Conservation (phyloP, 768 basidiomycete species). For the Punctularia strigosozonata region DNA sequence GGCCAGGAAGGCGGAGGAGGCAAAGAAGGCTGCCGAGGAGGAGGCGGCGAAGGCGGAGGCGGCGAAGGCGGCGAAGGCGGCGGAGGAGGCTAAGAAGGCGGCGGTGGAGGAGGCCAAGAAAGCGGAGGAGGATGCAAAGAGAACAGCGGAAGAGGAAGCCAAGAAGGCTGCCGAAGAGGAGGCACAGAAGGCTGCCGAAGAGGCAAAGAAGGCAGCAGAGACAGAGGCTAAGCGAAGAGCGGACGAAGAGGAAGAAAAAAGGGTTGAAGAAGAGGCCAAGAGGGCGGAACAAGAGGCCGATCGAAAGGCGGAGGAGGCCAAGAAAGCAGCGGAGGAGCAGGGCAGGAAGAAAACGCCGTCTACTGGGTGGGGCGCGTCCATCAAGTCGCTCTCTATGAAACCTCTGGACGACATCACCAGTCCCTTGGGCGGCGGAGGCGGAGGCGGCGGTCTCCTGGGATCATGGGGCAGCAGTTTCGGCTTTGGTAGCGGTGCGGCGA, state of each 20-base stretch:
- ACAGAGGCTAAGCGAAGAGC: too few relatives aligned
- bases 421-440: too few relatives aligned
- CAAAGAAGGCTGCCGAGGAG: conserved; percentile 15
- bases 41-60: conserved; percentile 11
- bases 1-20: conserved; percentile 7
- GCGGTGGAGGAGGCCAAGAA: neutral
- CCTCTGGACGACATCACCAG: too few relatives aligned
- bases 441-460: too few relatives aligned
- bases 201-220: conserved; percentile 6
- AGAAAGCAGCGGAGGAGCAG: too few relatives aligned
- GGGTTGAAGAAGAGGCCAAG: too few relatives aligned
- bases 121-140: conserved; percentile 3
- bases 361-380: too few relatives aligned
- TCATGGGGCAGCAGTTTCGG: too few relatives aligned
- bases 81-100: neutral
- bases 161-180: conserved; percentile 1
- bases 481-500: too few relatives aligned
- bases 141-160: conserved; percentile 3
- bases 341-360: too few relatives aligned
- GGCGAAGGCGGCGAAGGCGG: neutral
- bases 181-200: conserved; percentile 3
- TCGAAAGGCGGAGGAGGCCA: conserved; percentile 4
- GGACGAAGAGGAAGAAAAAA: too few relatives aligned
- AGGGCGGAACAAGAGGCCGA: conserved; percentile 5
- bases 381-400: too few relatives aligned